Base-by-base conservation (phyloP, 345 rosid genomes). In the Streptanthus diversifolius region DNA sequence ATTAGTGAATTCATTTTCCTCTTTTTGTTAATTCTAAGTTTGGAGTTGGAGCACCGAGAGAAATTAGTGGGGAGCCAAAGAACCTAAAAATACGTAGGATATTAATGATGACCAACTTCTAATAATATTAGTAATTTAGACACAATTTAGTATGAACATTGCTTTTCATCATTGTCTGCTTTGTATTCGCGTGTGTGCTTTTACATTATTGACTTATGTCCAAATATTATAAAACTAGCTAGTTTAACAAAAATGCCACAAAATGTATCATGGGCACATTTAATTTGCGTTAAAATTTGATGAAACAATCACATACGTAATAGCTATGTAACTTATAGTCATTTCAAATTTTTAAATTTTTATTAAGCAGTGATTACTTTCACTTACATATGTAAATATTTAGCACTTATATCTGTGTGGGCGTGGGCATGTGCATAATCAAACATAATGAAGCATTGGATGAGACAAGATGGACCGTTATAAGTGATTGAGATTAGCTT, bases 391-490 rank as follows among this genome's bases (percentile, higher is more conserved):
- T 43, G 65, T 33, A 57, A 24, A 22, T 24, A 32, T 54, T 54
- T 14, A 73, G 25, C 27, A 39, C 2, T 27, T 1, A 49, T 74
- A 55, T 74, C 35, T 45, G 39, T 36, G 43, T 66, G 56, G 13
- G 72, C 57, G 55, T 75, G 79, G 66, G 40, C 69, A 68, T 75
- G 68, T 68, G 63, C 56, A 60, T 49, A 19, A 18, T 51, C 25
- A 15, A 30, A 21, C 7, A 33, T 54, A 54, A 76, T 76, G 63
- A 62, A 69, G 18, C 7, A 25, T 24, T 25, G 52, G 44, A 54
- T 32, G 70, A 62, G 74, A 68, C 58, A 62, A 75, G 51, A 68
- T 69, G 79, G 79, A 75, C 79, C 75, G 43, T 64, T 68, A 27
- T 11, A 68, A 68, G 79, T 60, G 63, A 75, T 73, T 75, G 74